Conservation (phyloP, 331 rosid species). For the Quercus phellos region DNA sequence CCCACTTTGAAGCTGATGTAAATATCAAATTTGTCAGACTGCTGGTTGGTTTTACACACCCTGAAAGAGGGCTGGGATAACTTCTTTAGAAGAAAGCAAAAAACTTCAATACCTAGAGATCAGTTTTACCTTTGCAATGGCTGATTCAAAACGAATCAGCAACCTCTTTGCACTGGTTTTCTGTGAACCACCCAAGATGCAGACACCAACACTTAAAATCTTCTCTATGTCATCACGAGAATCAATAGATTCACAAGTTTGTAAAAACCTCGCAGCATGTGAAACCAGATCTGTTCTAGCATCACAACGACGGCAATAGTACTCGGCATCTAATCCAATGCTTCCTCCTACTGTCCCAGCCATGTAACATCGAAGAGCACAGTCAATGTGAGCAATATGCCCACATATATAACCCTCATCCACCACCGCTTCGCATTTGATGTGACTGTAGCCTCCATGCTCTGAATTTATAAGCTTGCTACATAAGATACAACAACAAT, state of each 20-base stretch:
- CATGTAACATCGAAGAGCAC: conserved; percentile 58
- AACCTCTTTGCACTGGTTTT: conserved; percentile 46
- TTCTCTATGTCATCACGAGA: conserved; percentile 45
- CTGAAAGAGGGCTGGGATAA: conserved; percentile 6
- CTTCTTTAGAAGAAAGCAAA: conserved; percentile 4
- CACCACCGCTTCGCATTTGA: conserved; percentile 49
- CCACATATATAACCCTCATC: conserved; percentile 53
- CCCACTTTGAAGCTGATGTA: conserved; percentile 59
- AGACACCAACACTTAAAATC: conserved; percentile 52
- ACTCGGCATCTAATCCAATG: conserved; percentile 67
- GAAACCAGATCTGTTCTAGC: conserved; percentile 61
- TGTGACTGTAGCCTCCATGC: conserved; percentile 58
- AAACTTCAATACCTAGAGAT: conserved; percentile 9
- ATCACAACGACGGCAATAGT: conserved; percentile 85
- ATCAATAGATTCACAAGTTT: conserved; percentile 42
- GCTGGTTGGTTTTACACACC: conserved; percentile 11
- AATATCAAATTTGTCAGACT: conserved; percentile 38
- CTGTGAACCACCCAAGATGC: conserved; percentile 67
- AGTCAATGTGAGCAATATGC: conserved; percentile 74
- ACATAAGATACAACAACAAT: conserved; percentile 84
- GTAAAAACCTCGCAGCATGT: conserved; percentile 47
- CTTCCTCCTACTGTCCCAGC: conserved; percentile 77
- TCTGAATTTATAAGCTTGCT: conserved; percentile 45
- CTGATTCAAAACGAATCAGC: conserved; percentile 43
- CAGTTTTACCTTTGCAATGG: conserved; percentile 52